phyloP scores from a whole-genome alignment of 176 grass and related monocot species.

The Paspalum notatum region DNA sequence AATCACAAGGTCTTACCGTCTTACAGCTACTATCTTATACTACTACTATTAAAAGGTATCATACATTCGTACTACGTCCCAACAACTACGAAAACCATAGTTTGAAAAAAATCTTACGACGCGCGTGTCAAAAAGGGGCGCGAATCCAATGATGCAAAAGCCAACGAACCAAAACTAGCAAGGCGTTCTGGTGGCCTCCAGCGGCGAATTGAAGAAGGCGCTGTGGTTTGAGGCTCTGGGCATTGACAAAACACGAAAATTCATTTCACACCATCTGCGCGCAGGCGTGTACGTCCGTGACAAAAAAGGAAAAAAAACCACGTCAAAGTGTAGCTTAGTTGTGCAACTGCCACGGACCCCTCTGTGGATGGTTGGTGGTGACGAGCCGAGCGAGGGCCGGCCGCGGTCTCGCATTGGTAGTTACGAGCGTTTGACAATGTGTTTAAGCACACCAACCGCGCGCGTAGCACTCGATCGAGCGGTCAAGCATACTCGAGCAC shows the following conservation, averaged over 20 bases:
- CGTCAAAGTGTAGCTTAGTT: too few relatives aligned
- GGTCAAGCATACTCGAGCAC: too few relatives aligned
- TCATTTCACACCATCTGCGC: too few relatives aligned
- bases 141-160: not conserved
- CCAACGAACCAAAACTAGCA: not conserved
- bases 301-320: too few relatives aligned
- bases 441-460: not conserved
- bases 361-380: conserved; percentile 2
- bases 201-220: too few relatives aligned
- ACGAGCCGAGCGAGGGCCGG: not conserved
- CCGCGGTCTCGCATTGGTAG: conserved; percentile 4
- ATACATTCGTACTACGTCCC: too few relatives aligned
- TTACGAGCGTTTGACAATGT: conserved; percentile 20
- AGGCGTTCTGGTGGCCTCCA: not conserved
- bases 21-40: too few relatives aligned
- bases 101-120: not conserved
- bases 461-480: not conserved
- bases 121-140: not conserved
- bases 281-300: too few relatives aligned
- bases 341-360: not conserved
- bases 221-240: not conserved
- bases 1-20: not conserved
- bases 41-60: too few relatives aligned
- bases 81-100: too few relatives aligned
- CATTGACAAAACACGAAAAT: conserved; percentile 17